phyloP scores from a whole-genome alignment of 768 basidiomycete species.

The Coprinellus aureogranulatus region DNA sequence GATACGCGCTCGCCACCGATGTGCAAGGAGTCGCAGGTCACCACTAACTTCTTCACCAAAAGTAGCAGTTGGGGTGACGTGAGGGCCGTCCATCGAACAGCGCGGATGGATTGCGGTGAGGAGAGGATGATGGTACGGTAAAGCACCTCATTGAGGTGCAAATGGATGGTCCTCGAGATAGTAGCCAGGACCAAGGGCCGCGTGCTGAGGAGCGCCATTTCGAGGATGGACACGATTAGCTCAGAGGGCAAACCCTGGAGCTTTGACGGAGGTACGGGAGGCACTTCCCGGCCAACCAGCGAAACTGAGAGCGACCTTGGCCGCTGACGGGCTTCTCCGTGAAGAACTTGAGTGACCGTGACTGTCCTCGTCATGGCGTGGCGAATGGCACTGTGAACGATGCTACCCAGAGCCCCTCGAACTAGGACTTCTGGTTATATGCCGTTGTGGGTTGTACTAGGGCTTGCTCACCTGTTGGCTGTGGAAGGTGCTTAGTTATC shows the following conservation, averaged over 20 bases:
- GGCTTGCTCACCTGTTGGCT: too few relatives aligned
- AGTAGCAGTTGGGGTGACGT: constrained; percentile 27
- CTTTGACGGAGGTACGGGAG: constrained; percentile 16
- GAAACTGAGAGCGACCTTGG: neutral
- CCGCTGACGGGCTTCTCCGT: neutral
- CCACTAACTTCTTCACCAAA: constrained; percentile 36
- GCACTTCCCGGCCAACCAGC: constrained; percentile 3
- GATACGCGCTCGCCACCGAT: too few relatives aligned
- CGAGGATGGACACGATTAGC: constrained; percentile 35
- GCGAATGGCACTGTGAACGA: too few relatives aligned
- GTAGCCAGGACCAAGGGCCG: constrained; percentile 29
- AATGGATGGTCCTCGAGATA: constrained; percentile 28
- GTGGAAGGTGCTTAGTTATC: too few relatives aligned
- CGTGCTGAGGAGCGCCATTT: constrained; percentile 28
- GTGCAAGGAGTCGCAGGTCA: constrained; percentile 27
- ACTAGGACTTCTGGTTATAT: too few relatives aligned
- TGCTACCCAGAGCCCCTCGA: too few relatives aligned
- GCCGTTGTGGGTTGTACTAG: too few relatives aligned
- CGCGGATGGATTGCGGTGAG: constrained; percentile 23
- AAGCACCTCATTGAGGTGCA: constrained; percentile 32
- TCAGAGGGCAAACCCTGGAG: constrained; percentile 37
- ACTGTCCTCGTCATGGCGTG: neutral
- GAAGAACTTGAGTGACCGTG: neutral
- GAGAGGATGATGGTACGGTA: constrained; percentile 40
- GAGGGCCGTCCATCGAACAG: constrained; percentile 35